Percentiles rank a stretch among this genome's conserved stretches.
Conservation (phyloP, 768 basidiomycete species). For the Crucibulum laeve region DNA sequence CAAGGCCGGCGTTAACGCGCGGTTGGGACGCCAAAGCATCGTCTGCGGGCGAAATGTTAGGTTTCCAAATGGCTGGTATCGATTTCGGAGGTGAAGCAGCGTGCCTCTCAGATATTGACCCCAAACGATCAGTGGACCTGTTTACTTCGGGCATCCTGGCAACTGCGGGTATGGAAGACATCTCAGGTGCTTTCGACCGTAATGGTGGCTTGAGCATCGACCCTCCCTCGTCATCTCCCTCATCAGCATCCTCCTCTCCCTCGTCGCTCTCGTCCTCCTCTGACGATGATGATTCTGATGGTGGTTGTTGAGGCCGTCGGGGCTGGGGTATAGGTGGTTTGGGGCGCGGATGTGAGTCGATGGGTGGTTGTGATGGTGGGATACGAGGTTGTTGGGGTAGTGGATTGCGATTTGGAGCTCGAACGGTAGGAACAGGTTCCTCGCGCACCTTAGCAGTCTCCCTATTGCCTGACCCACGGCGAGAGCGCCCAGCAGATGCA, state of each 20-base stretch:
- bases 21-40: constrained; percentile 36
- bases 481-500: background rate
- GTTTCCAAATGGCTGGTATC: constrained; percentile 47
- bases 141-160: constrained; percentile 18
- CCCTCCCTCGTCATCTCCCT: background rate
- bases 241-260: background rate
- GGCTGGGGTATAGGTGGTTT: background rate
- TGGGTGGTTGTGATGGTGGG: no score
- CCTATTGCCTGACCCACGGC: background rate
- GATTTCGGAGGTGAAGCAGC: constrained; percentile 26
- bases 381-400: no score
- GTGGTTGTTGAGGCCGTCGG: background rate
- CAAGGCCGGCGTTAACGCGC: constrained; percentile 24
- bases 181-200: background rate
- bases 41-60: constrained; percentile 39
- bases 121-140: constrained; percentile 11
- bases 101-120: constrained; percentile 30
- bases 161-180: background rate
- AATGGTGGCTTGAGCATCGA: background rate
- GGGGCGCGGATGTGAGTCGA: no score
- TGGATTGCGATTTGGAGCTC: no score
- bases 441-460: background rate
- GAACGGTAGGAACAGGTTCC: background rate
- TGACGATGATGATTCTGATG: background rate
- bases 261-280: background rate